Conservation (phyloP, 768 basidiomycete species). For the Terana coerulea region DNA sequence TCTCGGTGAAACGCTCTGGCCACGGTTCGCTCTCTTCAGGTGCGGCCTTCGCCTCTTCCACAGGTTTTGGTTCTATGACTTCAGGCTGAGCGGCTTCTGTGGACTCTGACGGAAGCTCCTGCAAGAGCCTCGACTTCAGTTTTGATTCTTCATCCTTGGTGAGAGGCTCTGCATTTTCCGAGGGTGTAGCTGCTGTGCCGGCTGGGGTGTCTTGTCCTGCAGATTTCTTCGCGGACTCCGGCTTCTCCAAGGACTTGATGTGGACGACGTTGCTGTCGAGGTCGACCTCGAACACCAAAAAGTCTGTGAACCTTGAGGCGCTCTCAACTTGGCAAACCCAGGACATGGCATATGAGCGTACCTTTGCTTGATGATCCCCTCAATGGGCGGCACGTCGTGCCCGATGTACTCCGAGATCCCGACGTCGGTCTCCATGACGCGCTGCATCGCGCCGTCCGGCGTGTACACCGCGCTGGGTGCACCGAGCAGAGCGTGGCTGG, state of each 20-base stretch:
- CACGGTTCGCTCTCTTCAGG: constrained; percentile 45
- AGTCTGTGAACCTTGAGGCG: constrained; percentile 84
- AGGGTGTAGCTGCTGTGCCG: constrained; percentile 15
- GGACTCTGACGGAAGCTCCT: neutral
- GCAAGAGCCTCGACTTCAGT: neutral
- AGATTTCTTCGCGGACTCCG: constrained; percentile 47
- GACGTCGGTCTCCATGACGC: constrained; percentile 72
- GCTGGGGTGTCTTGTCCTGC: constrained; percentile 25
- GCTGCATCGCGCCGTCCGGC: constrained; percentile 50
- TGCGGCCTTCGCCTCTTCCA: constrained; percentile 13
- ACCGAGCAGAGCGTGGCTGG: constrained; percentile 69
- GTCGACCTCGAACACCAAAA: constrained; percentile 90
- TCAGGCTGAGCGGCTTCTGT: constrained; percentile 8
- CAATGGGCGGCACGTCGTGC: constrained; percentile 63
- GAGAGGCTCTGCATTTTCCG: constrained; percentile 14
- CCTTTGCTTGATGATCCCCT: constrained; percentile 98
- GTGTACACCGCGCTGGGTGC: constrained; percentile 47
- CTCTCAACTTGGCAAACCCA: constrained; percentile 4
- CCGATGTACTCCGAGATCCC: constrained; percentile 88
- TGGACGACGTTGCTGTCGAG: constrained; percentile 76
- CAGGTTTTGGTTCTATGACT: constrained; percentile 13
- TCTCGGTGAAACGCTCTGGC: constrained; percentile 56
- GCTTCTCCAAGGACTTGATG: constrained; percentile 74
- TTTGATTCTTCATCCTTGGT: constrained; percentile 12
- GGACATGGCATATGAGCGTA: constrained; percentile 29